These are phyloP conservation scores for Emmonsia crescens DNA, from an alignment of 2,329 filamentous ascomycete species.

Conservation along the genomic window DNA sequence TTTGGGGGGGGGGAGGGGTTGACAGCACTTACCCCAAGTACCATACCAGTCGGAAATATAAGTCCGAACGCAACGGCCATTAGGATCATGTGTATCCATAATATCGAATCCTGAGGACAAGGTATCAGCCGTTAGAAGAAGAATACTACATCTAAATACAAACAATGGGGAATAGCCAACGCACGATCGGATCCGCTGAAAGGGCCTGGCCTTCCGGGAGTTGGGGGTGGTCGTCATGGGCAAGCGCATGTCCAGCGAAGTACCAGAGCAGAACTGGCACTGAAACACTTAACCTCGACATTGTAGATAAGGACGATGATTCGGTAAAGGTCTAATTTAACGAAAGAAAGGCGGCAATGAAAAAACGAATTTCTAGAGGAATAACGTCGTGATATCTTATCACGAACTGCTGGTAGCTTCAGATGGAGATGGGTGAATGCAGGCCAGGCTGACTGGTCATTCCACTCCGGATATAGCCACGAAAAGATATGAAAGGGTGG, in stretches of 20 bases:
- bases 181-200: conserved; percentile 62
- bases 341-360: not conserved
- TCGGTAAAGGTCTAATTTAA: not conserved
- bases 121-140: not conserved
- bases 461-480: not conserved
- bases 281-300: not conserved
- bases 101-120: conserved; percentile 52
- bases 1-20: not conserved
- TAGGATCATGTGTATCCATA: conserved; percentile 91
- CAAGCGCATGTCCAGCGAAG: conserved; percentile 22
- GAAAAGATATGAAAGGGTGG: too few relatives aligned
- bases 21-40: conserved; percentile 60
- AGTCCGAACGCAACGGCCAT: conserved; percentile 83
- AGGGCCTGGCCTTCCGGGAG: conserved; percentile 60
- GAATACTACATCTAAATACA: not conserved
- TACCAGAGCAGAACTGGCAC: not conserved
- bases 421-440: not conserved
- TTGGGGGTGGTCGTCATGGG: conserved; percentile 45
- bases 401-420: not conserved
- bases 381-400: not conserved
- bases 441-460: not conserved
- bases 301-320: not conserved
- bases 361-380: not conserved
- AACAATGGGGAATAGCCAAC: conserved; percentile 25
- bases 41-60: conserved; percentile 90